phyloP scores from a whole-genome alignment of 345 rosid species.

The Stellera chamaejasme region DNA sequence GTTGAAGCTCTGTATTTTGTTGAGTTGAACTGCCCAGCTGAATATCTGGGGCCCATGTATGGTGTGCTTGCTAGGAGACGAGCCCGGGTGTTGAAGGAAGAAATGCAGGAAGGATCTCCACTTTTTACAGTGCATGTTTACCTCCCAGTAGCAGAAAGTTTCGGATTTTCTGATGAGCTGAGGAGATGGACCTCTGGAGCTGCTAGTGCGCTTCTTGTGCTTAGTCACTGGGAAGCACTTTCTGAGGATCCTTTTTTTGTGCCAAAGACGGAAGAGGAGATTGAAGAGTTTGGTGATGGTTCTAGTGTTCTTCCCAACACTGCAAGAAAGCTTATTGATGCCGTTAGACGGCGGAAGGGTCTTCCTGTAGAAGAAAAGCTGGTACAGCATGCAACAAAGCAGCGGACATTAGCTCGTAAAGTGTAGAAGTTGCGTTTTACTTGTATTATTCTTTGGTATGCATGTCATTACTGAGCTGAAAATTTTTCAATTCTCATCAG shows the following conservation, averaged over 20 bases:
- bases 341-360: slow-evolving; percentile 71
- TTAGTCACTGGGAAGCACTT: slow-evolving; percentile 88
- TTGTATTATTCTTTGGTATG: no score
- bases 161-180: slow-evolving; percentile 84
- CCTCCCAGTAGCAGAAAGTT: slow-evolving; percentile 81
- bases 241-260: slow-evolving; percentile 88
- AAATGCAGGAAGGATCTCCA: slow-evolving; percentile 87
- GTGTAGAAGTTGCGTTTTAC: slow-evolving; percentile 23
- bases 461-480: no score
- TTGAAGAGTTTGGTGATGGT: slow-evolving; percentile 87
- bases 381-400: slow-evolving; percentile 80
- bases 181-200: slow-evolving; percentile 84
- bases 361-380: slow-evolving; percentile 85
- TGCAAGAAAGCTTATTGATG: slow-evolving; percentile 73
- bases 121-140: slow-evolving; percentile 73
- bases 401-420: slow-evolving; percentile 76
- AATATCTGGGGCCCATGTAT: slow-evolving; percentile 68
- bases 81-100: slow-evolving; percentile 81
- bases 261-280: slow-evolving; percentile 82
- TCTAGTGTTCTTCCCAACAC: slow-evolving; percentile 80
- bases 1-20: slow-evolving; percentile 96
- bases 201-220: slow-evolving; percentile 77
- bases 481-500: no score
- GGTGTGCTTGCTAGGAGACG: slow-evolving; percentile 73
- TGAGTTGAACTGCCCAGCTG: slow-evolving; percentile 71